phyloP scores from a whole-genome alignment of 345 rosid species.

The Sisymbrium altissimum region DNA sequence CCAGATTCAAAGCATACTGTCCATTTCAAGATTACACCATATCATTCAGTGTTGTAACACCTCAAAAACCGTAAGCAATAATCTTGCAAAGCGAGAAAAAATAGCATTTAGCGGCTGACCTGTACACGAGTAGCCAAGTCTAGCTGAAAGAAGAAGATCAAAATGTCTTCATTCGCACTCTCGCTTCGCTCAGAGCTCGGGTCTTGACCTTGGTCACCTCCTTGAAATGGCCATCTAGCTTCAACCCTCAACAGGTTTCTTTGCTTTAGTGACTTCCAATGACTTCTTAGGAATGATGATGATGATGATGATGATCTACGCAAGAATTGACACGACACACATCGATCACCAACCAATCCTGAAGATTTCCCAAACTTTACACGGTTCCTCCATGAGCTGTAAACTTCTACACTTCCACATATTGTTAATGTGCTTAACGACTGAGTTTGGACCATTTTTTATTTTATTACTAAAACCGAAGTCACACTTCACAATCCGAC shows the following conservation, averaged over 20 bases:
- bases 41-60: conserved; percentile 17
- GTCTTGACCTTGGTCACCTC: conserved; percentile 49
- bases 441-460: conserved; percentile 49
- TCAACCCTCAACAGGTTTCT: conserved; percentile 48
- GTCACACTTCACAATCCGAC: background rate
- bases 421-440: conserved; percentile 47
- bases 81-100: background rate
- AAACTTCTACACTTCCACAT: conserved; percentile 43
- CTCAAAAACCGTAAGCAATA: background rate
- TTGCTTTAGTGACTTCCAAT: conserved; percentile 22
- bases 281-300: conserved; percentile 29
- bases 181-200: conserved; percentile 78
- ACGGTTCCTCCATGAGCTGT: conserved; percentile 44
- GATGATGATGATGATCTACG: conserved; percentile 30
- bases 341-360: conserved; percentile 31
- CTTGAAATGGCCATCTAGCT: conserved; percentile 86
- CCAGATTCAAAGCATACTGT: conserved; percentile 85
- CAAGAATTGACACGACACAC: conserved; percentile 33
- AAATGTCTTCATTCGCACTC: conserved; percentile 83
- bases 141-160: conserved; percentile 85
- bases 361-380: conserved; percentile 34
- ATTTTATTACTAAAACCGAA: background rate
- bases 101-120: conserved; percentile 31
- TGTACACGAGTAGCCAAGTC: conserved; percentile 89
- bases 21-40: conserved; percentile 27